Base-by-base conservation (phyloP, 2,329 filamentous ascomycete species). In the Nemania sp. region DNA sequence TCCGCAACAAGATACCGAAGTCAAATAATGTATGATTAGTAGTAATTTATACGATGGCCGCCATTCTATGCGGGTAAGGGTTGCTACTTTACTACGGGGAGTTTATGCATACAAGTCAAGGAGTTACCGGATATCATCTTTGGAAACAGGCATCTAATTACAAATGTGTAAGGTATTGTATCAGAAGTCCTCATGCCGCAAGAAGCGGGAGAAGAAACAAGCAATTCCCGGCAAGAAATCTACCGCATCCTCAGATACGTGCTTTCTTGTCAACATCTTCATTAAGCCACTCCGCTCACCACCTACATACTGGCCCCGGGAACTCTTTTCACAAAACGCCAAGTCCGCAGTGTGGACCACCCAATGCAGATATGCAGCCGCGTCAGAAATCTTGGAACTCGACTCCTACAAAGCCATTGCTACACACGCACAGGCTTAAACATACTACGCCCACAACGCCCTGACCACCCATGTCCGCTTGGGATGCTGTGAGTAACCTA, bases 361-460 rank as follows among this genome's bases (percentile, higher is more conserved):
- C 62, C 60, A 63, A 66, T 57, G 62, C 63, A 63, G 62, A 62
- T 63, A 70, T 69, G 67, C 66, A 64, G 61, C 61, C 62, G 48
- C 56, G 57, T 54, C 59, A 62, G 48, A 44, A 46, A 53, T 48
- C 52, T 51, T 54, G 39, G 40, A 17, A 62, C 47, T 48, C 40
- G 62, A 65, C 52, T 49, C 46, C 54, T 51, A 64, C 59, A 58
- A 58, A 66, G 41, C 64, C 56, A 48, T 39, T n/a, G n/a, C n/a
- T n/a, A 61, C 50, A 62, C 56, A 63, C 58, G 63, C 66, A 61
- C 64, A 62, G 60, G 64, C 66, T 61, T 68, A 70, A 69, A 66
- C 46, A 60, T 51, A 62, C 66, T 71, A 72, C 74, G 72, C 75
- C 75, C 64, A 63, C 42, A 62, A 77, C 75, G 73, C 75, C 75